phyloP scores from a whole-genome alignment of 2,329 filamentous ascomycete genomes.

The Aschersonia sp. region DNA sequence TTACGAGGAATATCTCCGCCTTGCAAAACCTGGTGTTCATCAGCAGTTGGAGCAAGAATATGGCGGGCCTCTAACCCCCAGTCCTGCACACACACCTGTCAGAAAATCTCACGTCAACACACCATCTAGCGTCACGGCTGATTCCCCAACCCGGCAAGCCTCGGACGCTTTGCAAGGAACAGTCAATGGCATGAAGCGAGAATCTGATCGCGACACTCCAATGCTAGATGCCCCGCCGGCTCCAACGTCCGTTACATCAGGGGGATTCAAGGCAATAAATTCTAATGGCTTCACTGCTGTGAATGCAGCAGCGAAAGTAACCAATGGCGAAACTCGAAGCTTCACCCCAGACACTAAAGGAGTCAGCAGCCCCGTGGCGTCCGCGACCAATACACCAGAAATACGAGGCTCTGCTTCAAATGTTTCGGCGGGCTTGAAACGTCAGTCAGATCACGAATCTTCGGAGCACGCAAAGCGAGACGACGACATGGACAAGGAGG shows the following conservation, averaged over 20 bases:
- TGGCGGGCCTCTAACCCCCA: slow-evolving; percentile 78
- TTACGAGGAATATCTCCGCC: slow-evolving; percentile 84
- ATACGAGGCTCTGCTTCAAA: slow-evolving; percentile 39
- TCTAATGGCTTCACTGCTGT: slow-evolving; percentile 58
- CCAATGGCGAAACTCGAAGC: slow-evolving; percentile 46
- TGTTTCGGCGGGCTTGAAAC: slow-evolving; percentile 54
- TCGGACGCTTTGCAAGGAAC: slow-evolving; percentile 37
- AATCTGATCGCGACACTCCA: slow-evolving; percentile 31
- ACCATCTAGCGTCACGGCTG: slow-evolving; percentile 40
- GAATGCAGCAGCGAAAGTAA: slow-evolving; percentile 53
- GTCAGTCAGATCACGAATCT: slow-evolving; percentile 47
- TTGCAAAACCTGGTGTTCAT: slow-evolving; percentile 91
- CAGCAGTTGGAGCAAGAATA: slow-evolving; percentile 89
- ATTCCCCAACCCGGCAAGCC: slow-evolving; percentile 51
- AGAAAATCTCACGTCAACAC: slow-evolving; percentile 49
- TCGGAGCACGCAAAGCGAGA: slow-evolving; percentile 34
- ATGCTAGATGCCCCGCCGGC: slow-evolving; percentile 31
- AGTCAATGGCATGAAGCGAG: slow-evolving; percentile 28
- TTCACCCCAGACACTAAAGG: slow-evolving; percentile 46
- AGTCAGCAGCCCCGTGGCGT: slow-evolving; percentile 46
- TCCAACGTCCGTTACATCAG: slow-evolving; percentile 17
- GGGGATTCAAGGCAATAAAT: slow-evolving; percentile 18
- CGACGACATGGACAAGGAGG: slow-evolving; percentile 33
- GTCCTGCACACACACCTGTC: slow-evolving; percentile 52
- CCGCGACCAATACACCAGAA: slow-evolving; percentile 52